Base-by-base conservation (phyloP, 352 stramenopile species). In the Globisporangium rhizosaccharum region DNA sequence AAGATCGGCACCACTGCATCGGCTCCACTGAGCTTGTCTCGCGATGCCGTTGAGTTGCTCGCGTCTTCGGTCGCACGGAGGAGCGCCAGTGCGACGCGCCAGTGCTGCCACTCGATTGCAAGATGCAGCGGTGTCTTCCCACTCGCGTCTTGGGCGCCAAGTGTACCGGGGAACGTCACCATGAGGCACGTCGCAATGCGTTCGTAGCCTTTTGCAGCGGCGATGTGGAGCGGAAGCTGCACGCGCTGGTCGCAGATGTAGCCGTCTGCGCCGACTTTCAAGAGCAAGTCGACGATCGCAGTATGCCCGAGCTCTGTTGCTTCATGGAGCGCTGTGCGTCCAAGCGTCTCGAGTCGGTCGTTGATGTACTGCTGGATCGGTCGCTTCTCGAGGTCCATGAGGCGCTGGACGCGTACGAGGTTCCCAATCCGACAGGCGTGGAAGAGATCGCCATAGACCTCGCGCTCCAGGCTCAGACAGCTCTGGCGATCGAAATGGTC, bases 311-410 rank as follows among this genome's bases (percentile, higher is more conserved):
- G 72, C 30, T 88, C 79, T 3, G 73, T 63, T 1, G 76, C 76
- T 70, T 88, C 79, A 52, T 87, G 79, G 20, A 88, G 71, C 57
- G 66, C 64, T 9, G 76, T 85, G 3, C 74, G 70, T 20, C 66
- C 49, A 11, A 88, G 57, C 8, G 60, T 59, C 4, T 72, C 50
- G 49, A 88, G 68, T 28, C 70, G 64, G 2, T 71, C 62, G 33
- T 88, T 87, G 28, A 88, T 67, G 51, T 83, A 87, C 45, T 62
- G 62, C 42, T 76, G 53, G 1, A 71, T 67, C 3, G 72, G 63
- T 56, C 69, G 66, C 55, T 88, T 88, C 12, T 88, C 74, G 41
- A 86, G 57, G 57, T 88, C 73, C 15, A 87, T 68, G 5, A 88
- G 30, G 5, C 67, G 53, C 51, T 88, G 76, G 26, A 85, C 52